Conservation (phyloP, 2,329 filamentous ascomycete species). For the Hymenoscyphus linearis region DNA sequence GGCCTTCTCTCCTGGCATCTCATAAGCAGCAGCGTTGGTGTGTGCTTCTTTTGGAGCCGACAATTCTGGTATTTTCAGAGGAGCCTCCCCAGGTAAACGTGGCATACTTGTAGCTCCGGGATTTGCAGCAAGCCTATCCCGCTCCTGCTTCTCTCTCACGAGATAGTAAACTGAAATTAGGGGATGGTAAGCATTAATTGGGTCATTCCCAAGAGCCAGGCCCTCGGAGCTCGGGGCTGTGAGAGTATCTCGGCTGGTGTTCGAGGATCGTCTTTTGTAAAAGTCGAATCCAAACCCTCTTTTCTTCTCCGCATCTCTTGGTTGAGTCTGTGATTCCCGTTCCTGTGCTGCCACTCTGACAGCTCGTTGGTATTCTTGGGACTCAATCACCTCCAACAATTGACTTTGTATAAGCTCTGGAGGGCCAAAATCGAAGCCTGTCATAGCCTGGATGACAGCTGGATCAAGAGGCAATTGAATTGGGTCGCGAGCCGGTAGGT, state of each 20-base stretch:
- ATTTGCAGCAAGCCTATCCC: conserved; percentile 57
- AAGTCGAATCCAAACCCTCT: conserved; percentile 90
- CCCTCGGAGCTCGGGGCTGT: conserved; percentile 80
- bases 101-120: conserved; percentile 55
- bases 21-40: conserved; percentile 79
- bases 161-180: conserved; percentile 92
- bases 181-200: conserved; percentile 88
- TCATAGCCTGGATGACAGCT: conserved; percentile 87
- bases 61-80: conserved; percentile 65
- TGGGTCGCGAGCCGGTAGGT: conserved; percentile 76
- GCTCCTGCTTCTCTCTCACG: conserved; percentile 88
- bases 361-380: conserved; percentile 87
- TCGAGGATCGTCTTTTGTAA: conserved; percentile 89
- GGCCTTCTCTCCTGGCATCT: conserved; percentile 83
- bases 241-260: conserved; percentile 81
- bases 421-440: conserved; percentile 93
- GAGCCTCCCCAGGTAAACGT: conserved; percentile 46
- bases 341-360: conserved; percentile 66
- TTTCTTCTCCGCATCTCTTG: conserved; percentile 69
- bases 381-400: conserved; percentile 80
- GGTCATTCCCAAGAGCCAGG: conserved; percentile 75
- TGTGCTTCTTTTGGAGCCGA: conserved; percentile 78
- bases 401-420: conserved; percentile 78
- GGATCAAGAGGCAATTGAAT: conserved; percentile 78
- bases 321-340: conserved; percentile 49